phyloP scores from a whole-genome alignment of 139 green algal species.

The Chlorella sp. region DNA sequence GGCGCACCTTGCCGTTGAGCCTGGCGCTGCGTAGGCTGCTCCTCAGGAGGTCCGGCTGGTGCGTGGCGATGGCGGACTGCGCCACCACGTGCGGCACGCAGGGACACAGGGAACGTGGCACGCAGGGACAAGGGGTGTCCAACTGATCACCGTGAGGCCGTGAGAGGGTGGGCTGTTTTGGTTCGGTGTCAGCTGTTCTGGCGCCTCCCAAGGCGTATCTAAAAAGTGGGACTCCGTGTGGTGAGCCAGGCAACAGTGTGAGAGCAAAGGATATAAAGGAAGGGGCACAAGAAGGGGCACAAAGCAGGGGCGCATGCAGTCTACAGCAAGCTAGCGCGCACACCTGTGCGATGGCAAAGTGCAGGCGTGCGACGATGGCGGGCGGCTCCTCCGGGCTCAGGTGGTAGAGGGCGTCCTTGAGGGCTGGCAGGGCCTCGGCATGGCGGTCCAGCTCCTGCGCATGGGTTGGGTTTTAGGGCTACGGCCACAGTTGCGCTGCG shows the following conservation, averaged over 20 bases:
- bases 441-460: not conserved
- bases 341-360: not conserved
- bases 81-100: too few species aligned
- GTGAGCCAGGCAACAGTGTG: too few species aligned
- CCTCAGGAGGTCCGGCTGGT: conserved; percentile 20
- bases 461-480: too few species aligned
- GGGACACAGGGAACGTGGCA: not conserved
- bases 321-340: too few species aligned
- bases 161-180: not conserved
- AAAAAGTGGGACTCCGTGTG: too few species aligned
- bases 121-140: not conserved
- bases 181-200: not conserved
- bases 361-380: not conserved
- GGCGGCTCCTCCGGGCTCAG: not conserved
- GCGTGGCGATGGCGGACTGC: conserved; percentile 26
- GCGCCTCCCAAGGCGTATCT: not conserved
- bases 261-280: too few species aligned
- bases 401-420: not conserved
- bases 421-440: not conserved
- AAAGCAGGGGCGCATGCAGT: too few species aligned
- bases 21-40: conserved; percentile 11
- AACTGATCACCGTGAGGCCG: not conserved
- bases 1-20: conserved; percentile 18
- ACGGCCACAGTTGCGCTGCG: too few species aligned
- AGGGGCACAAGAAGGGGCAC: too few species aligned